Evolutionary conservation across 768 basidiomycete species (phyloP).

Genomic region (Tricholoma furcatifolium): DNA sequence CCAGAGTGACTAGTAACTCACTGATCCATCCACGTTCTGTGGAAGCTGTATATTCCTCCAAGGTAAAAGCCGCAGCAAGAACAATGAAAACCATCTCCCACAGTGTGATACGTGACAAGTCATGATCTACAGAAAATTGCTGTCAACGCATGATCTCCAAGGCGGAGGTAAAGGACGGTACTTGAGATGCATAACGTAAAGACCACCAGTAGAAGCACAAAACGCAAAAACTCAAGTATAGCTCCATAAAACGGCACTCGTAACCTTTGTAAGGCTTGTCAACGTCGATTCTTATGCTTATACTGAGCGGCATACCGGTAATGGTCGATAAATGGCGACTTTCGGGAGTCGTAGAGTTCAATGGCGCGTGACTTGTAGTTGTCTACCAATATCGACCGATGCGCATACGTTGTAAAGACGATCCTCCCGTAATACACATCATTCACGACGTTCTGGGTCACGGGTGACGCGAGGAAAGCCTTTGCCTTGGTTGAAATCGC

Average conservation of each 20-base stretch:
- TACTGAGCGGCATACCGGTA: conserved; percentile 50
- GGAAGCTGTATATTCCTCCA: conserved; percentile 87
- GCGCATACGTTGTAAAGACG: conserved; percentile 59
- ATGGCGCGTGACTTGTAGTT: conserved; percentile 83
- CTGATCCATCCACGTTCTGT: conserved; percentile 88
- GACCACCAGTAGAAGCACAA: conserved; percentile 60
- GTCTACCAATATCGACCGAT: conserved; percentile 81
- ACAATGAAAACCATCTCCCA: conserved; percentile 78
- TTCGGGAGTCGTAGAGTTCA: conserved; percentile 66
- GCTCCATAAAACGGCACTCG: conserved; percentile 81
- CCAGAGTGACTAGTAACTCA: conserved; percentile 35
- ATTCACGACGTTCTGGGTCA: conserved; percentile 84
- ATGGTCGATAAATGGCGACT: conserved; percentile 78
- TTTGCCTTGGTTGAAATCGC: conserved; percentile 87
- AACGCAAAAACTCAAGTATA: conserved; percentile 78
- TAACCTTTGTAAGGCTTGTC: conserved; percentile 41
- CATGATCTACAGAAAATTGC: conserved; percentile 45
- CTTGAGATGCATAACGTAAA: conserved; percentile 78
- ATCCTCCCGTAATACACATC: conserved; percentile 85
- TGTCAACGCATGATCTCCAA: neutral
- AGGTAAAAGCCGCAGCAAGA: conserved; percentile 72
- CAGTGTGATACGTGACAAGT: conserved; percentile 45
- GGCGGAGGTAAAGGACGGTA: conserved; percentile 32
- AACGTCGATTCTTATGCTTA: neutral
- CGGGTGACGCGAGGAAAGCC: conserved; percentile 75